Percentiles rank a stretch among this genome's conserved stretches.
These are phyloP conservation scores for Scleromitrula shiraiana DNA, from an alignment of 2,329 filamentous ascomycete genomes.

Conservation along the genomic window DNA sequence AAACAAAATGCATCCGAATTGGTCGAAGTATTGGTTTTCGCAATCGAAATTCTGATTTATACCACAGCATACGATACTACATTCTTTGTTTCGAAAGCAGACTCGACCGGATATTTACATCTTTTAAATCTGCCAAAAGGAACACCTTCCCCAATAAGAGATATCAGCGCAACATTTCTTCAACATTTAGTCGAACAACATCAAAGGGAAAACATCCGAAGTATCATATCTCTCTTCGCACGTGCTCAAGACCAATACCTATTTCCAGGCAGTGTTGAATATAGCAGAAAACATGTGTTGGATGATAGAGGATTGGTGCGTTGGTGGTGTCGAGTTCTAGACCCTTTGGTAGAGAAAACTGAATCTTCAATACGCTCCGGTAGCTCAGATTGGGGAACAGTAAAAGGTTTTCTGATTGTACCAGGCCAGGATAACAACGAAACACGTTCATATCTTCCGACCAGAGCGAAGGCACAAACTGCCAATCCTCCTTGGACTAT, in stretches of 20 bases:
- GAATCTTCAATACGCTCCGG: background rate
- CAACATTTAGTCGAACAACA: conserved; percentile 62
- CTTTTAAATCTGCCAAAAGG: conserved; percentile 54
- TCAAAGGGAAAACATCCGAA: conserved; percentile 54
- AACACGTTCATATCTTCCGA: conserved; percentile 69
- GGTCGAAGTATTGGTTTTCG: conserved; percentile 59
- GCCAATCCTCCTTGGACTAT: conserved; percentile 49
- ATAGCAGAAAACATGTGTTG: conserved; percentile 78
- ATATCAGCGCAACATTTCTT: conserved; percentile 68
- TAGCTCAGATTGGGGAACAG: conserved; percentile 34
- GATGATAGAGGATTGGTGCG: conserved; percentile 84
- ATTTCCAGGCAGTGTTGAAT: conserved; percentile 85
- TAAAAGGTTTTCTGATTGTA: conserved; percentile 77
- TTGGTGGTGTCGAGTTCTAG: conserved; percentile 90
- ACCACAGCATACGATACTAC: conserved; percentile 73
- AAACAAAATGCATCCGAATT: conserved; percentile 20
- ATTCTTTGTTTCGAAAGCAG: conserved; percentile 92
- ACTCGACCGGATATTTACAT: conserved; percentile 83
- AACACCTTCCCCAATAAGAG: conserved; percentile 64
- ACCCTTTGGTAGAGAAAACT: conserved; percentile 51
- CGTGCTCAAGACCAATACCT: conserved; percentile 89
- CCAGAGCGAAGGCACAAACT: conserved; percentile 26
- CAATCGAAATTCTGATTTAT: conserved; percentile 82
- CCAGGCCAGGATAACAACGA: conserved; percentile 81
- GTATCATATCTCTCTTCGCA: conserved; percentile 84